Base-by-base conservation (phyloP, 371 early-diverging fungal species). In the Phascolomyces articulosus region DNA sequence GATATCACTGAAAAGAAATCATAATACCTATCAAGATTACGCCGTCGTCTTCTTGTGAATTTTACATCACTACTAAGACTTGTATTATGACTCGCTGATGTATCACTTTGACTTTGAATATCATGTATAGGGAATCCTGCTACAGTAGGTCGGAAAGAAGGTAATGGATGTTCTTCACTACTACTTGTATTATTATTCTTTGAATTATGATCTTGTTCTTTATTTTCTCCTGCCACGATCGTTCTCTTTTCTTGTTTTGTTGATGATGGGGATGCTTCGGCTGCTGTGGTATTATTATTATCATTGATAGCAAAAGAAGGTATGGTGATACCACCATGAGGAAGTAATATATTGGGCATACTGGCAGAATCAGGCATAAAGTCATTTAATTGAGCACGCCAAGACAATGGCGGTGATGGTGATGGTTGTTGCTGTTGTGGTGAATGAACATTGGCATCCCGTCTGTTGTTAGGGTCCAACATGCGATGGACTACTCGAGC, bases 301-400 rank as follows among this genome's bases (percentile, higher is more conserved):
- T 8, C 16, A 44, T 44, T 44, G n/a, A 44, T 15, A 44, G 44
- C 67, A 68, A 77, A 75, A 16, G 80, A 77, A 11, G 80, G 74
- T 31, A 70, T 65, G 40, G 40, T 55, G 41, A 73, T 72, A 11
- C 73, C 73, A 26, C 70, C 73, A 58, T 79, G 58, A 27, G 75
- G 75, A 6, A 73, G 54, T 8, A 73, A 61, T n/a, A 78, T 75
- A 55, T 78, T 75, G 16, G 69, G 71, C 70, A 69, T 73, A 51
- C 69, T 69, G 21, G 64, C 47, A n/a, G 65, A 67, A 4, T 55
- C 62, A 10, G 73, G 73, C 27, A 60, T 58, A 64, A 73, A 73
- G 40, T 71, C 65, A 20, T 54, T 55, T 9, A 23, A 34, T 21
- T 58, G 57, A 38, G 67, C 67, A 27, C 47, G 57, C 63, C 61